phyloP scores from a whole-genome alignment of 2,329 filamentous ascomycete genomes.

The Calcarisporium arbuscula region DNA sequence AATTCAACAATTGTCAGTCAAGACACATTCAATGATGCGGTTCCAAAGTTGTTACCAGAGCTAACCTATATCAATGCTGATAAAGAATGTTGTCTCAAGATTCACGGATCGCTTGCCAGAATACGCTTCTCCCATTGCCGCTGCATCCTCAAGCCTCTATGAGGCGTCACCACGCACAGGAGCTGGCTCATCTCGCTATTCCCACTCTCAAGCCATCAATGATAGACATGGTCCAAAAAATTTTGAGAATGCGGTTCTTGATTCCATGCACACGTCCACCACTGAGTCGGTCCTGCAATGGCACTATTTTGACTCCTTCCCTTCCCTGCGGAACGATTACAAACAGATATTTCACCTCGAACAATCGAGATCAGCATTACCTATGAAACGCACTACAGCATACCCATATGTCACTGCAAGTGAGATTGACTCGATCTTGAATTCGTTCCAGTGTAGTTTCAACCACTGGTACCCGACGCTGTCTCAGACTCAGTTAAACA shows the following conservation, averaged over 20 bases:
- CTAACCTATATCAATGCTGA: no score
- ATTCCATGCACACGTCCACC: constrained; percentile 43
- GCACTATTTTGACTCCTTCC: constrained; percentile 41
- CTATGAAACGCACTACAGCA: constrained; percentile 25
- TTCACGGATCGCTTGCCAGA: no score
- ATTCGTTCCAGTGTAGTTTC: constrained; percentile 37
- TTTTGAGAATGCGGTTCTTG: constrained; percentile 41
- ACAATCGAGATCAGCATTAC: constrained; percentile 30
- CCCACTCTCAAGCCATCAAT: constrained; percentile 18
- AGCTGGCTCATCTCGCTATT: constrained; percentile 8
- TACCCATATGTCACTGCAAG: constrained; percentile 35
- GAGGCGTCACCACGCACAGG: no score
- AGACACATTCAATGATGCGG: no score
- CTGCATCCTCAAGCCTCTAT: no score
- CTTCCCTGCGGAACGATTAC: constrained; percentile 34
- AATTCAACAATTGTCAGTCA: constrained; percentile 33
- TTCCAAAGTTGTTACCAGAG: no score
- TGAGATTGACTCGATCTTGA: constrained; percentile 35
- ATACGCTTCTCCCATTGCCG: no score
- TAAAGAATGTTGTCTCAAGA: no score
- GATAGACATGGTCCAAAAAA: constrained; percentile 14
- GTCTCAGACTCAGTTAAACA: constrained; percentile 30
- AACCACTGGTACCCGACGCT: constrained; percentile 50
- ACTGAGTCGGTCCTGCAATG: constrained; percentile 46
- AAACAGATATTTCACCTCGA: constrained; percentile 42